Percentiles rank a stretch among this genome's conserved stretches.
phyloP scores from a whole-genome alignment of 176 grass and related monocot genomes.

The Panicum miliaceum region DNA sequence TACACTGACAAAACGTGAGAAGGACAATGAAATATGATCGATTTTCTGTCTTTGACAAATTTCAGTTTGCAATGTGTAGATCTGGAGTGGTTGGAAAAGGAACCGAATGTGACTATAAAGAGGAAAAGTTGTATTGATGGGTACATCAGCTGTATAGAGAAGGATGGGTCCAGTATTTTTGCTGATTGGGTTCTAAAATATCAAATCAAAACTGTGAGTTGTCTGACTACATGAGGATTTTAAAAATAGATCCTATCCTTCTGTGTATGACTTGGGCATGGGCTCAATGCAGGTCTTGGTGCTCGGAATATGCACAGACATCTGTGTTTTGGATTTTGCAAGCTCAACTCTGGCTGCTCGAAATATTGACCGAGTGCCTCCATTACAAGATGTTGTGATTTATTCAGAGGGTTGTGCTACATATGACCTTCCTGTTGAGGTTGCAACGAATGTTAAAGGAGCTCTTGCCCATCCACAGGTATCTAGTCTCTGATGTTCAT shows the following conservation, averaged over 20 bases:
- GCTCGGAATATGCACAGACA: conserved; percentile 81
- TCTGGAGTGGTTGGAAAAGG: conserved; percentile 82
- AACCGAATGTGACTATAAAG: conserved; percentile 72
- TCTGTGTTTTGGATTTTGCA: conserved; percentile 83
- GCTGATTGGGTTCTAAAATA: conserved; percentile 67
- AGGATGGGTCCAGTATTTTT: conserved; percentile 84
- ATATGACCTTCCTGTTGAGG: conserved; percentile 72
- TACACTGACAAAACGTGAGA: neutral
- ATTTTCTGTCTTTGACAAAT: conserved; percentile 18
- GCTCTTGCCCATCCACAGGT: conserved; percentile 89
- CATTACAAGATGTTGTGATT: conserved; percentile 76
- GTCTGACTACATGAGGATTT: no score
- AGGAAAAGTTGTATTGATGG: conserved; percentile 87
- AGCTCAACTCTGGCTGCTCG: conserved; percentile 70
- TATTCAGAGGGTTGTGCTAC: conserved; percentile 93
- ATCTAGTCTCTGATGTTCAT: neutral
- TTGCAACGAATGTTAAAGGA: conserved; percentile 69
- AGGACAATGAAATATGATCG: neutral
- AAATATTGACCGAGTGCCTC: conserved; percentile 74
- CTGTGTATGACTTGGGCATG: neutral
- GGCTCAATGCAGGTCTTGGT: conserved; percentile 71
- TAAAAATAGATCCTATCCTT: no score
- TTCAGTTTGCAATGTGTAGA: conserved; percentile 51
- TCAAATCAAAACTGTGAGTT: conserved; percentile 77
- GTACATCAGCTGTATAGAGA: conserved; percentile 67